A percentile compares a stretch with the other conserved stretches of the same genome.
Conservation (phyloP, 2,329 filamentous ascomycete genomes). For the Aspergillus eucalypticola region DNA sequence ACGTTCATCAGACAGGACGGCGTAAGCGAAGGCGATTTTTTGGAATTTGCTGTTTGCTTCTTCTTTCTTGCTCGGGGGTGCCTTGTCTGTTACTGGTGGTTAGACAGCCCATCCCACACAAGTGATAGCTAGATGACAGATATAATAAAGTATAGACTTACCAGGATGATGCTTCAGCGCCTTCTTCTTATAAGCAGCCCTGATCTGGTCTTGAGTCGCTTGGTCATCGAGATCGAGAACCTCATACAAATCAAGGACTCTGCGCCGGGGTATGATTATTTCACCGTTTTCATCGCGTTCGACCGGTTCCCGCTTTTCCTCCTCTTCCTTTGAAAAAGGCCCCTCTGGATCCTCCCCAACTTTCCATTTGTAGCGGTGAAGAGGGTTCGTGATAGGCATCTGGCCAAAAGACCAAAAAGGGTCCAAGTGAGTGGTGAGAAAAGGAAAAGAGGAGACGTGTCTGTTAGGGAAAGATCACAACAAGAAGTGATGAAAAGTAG, state of each 20-base stretch:
- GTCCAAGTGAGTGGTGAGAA: too few species aligned
- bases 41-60: slow-evolving; percentile 82
- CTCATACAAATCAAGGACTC: slow-evolving; percentile 65
- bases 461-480: too few species aligned
- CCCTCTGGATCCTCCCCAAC: too few species aligned
- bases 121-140: too few species aligned
- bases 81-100: slow-evolving; percentile 66
- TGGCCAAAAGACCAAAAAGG: too few species aligned
- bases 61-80: slow-evolving; percentile 64
- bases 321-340: too few species aligned
- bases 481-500: background rate
- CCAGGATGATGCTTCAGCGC: slow-evolving; percentile 85
- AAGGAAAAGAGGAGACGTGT: too few species aligned
- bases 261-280: slow-evolving; percentile 2
- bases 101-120: background rate
- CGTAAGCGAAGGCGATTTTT: slow-evolving; percentile 88
- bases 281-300: slow-evolving; percentile 14
- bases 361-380: too few species aligned
- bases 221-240: slow-evolving; percentile 70
- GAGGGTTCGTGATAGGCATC: too few species aligned
- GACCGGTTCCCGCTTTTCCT: too few species aligned
- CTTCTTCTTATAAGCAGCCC: slow-evolving; percentile 85
- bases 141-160: slow-evolving; percentile 39
- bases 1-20: slow-evolving; percentile 78
- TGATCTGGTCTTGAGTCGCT: slow-evolving; percentile 78